Evolutionary conservation across 2,329 filamentous ascomycete species (phyloP).

Genomic region (Talaromyces sp.): DNA sequence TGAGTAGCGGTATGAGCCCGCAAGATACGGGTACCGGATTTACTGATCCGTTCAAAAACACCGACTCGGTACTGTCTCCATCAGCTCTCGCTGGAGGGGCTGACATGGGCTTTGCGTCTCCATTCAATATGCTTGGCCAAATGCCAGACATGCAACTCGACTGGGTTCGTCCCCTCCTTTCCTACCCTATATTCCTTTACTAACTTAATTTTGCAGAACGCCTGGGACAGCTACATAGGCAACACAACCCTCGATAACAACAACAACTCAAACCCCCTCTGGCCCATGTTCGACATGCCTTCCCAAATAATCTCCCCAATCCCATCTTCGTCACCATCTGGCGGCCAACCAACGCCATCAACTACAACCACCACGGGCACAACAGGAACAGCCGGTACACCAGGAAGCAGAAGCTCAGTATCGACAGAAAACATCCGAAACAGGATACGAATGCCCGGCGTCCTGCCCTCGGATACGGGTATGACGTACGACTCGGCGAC

Average conservation of each 20-base stretch:
- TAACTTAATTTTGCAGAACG: conserved; percentile 50
- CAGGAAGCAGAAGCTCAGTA: conserved; percentile 19
- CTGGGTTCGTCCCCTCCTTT: conserved; percentile 50
- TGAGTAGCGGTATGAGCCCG: conserved; percentile 61
- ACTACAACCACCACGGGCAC: background rate
- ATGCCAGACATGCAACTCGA: conserved; percentile 56
- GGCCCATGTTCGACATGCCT: conserved; percentile 36
- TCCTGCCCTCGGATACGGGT: conserved; percentile 16
- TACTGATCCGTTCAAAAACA: conserved; percentile 30
- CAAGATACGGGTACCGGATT: conserved; percentile 33
- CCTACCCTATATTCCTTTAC: background rate
- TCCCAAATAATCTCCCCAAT: background rate
- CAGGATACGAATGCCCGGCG: conserved; percentile 14
- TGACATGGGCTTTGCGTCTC: conserved; percentile 46
- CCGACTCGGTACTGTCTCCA: conserved; percentile 28
- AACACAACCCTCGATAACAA: conserved; percentile 47
- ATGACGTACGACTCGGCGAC: conserved; percentile 14
- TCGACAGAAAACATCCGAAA: conserved; percentile 14
- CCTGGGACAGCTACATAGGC: conserved; percentile 68
- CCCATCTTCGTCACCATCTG: background rate
- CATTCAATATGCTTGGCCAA: conserved; percentile 56
- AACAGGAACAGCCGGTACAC: conserved; percentile 22
- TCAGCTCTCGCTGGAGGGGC: conserved; percentile 25
- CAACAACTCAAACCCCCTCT: conserved; percentile 34
- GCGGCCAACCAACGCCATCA: conserved; percentile 21